Percentiles rank a stretch among this genome's conserved stretches.
These are phyloP conservation scores for Arthrobotrys sphaeroides DNA, from an alignment of 2,329 filamentous ascomycete genomes.

Conservation along the genomic window DNA sequence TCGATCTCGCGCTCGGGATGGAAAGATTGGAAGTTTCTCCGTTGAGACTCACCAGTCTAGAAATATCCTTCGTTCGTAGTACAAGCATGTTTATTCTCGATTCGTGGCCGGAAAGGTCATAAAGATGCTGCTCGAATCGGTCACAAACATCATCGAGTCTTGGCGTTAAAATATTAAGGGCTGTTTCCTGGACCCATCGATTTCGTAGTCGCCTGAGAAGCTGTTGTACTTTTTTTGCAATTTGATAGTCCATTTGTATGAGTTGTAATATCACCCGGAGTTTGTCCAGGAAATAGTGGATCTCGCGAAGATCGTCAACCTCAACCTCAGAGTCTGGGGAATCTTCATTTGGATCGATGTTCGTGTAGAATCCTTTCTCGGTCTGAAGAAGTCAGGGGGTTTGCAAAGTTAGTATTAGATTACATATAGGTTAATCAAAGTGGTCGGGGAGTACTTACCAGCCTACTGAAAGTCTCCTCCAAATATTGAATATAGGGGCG, in stretches of 20 bases:
- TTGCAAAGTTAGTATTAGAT: background rate
- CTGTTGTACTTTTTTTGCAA: conserved; percentile 42
- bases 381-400: conserved; percentile 5
- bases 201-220: conserved; percentile 33
- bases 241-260: conserved; percentile 31
- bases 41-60: conserved; percentile 25
- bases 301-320: conserved; percentile 1
- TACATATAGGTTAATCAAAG: background rate
- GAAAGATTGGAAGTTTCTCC: too few species aligned
- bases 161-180: conserved; percentile 28
- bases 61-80: conserved; percentile 23
- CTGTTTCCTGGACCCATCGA: conserved; percentile 33
- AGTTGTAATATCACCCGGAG: conserved; percentile 22
- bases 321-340: background rate
- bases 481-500: conserved; percentile 41
- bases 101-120: conserved; percentile 39
- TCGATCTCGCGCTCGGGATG: too few species aligned
- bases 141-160: conserved; percentile 43
- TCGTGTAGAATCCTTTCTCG: conserved; percentile 7
- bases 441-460: conserved; percentile 10
- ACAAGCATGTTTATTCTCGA: conserved; percentile 28
- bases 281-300: conserved; percentile 33
- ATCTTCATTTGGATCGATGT: background rate
- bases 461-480: conserved; percentile 8
- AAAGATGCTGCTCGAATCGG: conserved; percentile 44